Evolutionary conservation across 257 asterid genomes (phyloP).

Genomic region (Penstemon davidsonii): DNA sequence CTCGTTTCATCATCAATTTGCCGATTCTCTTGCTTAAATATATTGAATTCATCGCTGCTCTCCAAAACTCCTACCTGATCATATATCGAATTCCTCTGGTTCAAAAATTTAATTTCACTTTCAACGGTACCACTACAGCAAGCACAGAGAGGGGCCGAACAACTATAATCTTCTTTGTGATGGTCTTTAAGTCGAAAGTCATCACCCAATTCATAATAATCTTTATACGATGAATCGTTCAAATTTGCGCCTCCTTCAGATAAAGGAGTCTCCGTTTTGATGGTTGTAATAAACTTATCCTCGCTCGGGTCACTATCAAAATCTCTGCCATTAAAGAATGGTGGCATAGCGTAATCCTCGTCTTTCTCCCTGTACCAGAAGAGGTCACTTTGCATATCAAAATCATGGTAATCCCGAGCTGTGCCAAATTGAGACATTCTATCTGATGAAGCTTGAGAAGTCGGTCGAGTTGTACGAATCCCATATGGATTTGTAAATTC

Average conservation of each 20-base stretch:
- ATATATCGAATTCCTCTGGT: slow-evolving; percentile 24
- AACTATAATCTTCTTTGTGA: slow-evolving; percentile 30
- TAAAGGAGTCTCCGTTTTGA: slow-evolving; percentile 37
- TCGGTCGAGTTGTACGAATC: slow-evolving; percentile 45
- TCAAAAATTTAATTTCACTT: slow-evolving; percentile 24
- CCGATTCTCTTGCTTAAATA: slow-evolving; percentile 28
- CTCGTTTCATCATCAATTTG: slow-evolving; percentile 27
- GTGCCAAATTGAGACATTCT: slow-evolving; percentile 86
- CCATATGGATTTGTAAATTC: slow-evolving; percentile 96
- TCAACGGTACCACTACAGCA: slow-evolving; percentile 40
- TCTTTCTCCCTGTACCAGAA: slow-evolving; percentile 87
- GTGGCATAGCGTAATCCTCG: slow-evolving; percentile 70
- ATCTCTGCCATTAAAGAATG: slow-evolving; percentile 48
- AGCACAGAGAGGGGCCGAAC: slow-evolving; percentile 53
- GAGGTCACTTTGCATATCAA: slow-evolving; percentile 84
- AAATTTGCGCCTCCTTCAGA: slow-evolving; percentile 26
- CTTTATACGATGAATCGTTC: slow-evolving; percentile 35
- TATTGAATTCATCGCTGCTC: slow-evolving; percentile 31
- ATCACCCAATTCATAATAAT: slow-evolving; percentile 42
- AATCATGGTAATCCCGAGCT: slow-evolving; percentile 87
- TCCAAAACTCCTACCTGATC: slow-evolving; percentile 38
- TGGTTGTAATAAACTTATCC: slow-evolving; percentile 73
- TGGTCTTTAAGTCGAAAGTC: slow-evolving; percentile 30
- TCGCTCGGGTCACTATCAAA: slow-evolving; percentile 58
- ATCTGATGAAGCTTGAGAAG: slow-evolving; percentile 81